Percentiles rank a stretch among this genome's conserved stretches.
phyloP scores from a whole-genome alignment of 345 rosid genomes.

The Excoecaria agallocha region DNA sequence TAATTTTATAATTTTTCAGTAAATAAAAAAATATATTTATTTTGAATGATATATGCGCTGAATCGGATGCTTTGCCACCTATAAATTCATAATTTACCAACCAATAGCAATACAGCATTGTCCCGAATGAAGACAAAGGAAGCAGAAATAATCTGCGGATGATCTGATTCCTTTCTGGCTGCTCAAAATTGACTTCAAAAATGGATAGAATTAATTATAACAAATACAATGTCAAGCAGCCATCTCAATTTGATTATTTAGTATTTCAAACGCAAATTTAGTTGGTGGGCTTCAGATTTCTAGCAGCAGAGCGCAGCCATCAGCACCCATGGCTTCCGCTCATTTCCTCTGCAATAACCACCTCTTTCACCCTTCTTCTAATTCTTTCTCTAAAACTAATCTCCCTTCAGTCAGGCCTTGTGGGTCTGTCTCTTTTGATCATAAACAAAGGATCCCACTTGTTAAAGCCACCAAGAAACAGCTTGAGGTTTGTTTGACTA shows the following conservation, averaged over 20 bases:
- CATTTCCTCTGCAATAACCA: constrained; percentile 46
- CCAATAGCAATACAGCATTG: too few species aligned
- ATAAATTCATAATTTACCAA: too few species aligned
- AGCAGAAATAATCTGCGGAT: neutral
- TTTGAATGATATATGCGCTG: too few species aligned
- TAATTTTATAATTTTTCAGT: too few species aligned
- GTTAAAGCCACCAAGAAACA: constrained; percentile 55
- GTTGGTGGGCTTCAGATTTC: neutral
- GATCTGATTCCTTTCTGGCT: neutral
- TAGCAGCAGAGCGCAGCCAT: neutral
- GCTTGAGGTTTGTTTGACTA: constrained; percentile 45
- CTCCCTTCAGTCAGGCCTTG: constrained; percentile 21
- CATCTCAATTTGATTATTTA: neutral
- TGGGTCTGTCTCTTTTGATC: constrained; percentile 25
- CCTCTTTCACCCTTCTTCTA: constrained; percentile 23
- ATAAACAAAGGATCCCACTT: constrained; percentile 30
- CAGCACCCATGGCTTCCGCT: constrained; percentile 43
- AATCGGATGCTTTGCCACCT: too few species aligned
- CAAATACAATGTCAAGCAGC: neutral
- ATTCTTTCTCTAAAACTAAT: constrained; percentile 31
- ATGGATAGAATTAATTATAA: too few species aligned
- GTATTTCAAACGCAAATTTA: neutral
- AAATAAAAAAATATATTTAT: too few species aligned
- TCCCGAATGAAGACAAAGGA: neutral
- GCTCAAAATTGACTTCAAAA: constrained; percentile 17